These are phyloP conservation scores for Rubia yunnanensis DNA, from an alignment of 257 asterid species.

Conservation along the genomic window DNA sequence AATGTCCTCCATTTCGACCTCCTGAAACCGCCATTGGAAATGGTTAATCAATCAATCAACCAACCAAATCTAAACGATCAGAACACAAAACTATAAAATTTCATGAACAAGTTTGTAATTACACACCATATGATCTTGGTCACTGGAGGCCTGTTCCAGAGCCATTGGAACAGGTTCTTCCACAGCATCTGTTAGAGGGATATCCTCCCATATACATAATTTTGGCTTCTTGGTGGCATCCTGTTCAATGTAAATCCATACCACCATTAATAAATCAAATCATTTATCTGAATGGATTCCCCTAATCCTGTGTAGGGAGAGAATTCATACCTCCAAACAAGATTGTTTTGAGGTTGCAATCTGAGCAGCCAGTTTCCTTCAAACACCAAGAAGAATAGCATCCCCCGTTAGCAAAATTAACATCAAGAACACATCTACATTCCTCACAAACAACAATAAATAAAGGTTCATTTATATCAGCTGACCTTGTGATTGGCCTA, in stretches of 20 bases:
- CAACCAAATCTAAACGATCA: not conserved
- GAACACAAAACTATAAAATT: not conserved
- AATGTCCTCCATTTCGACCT: conserved; percentile 91
- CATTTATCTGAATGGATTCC: not conserved
- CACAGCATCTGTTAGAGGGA: conserved; percentile 30
- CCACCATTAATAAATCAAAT: not conserved
- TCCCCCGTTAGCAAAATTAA: conserved; percentile 14
- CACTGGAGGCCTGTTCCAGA: conserved; percentile 45
- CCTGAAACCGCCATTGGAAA: conserved; percentile 34
- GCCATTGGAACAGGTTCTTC: conserved; percentile 72
- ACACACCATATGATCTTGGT: conserved; percentile 41
- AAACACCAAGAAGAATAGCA: conserved; percentile 2
- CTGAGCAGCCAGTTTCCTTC: conserved; percentile 70
- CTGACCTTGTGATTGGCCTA: conserved; percentile 69
- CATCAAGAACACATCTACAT: not conserved
- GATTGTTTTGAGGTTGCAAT: conserved; percentile 43
- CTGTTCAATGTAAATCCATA: conserved; percentile 10
- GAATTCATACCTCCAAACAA: conserved; percentile 31
- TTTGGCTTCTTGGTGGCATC: conserved; percentile 32
- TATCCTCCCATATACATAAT: conserved; percentile 37
- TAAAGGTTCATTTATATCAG: not conserved
- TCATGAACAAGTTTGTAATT: not conserved
- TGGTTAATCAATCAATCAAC: not conserved
- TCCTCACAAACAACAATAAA: not conserved
- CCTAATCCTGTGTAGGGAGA: not conserved